A percentile compares a stretch with the other conserved stretches of the same genome.
phyloP scores from a whole-genome alignment of 331 rosid genomes.

The Quercus tomentella region DNA sequence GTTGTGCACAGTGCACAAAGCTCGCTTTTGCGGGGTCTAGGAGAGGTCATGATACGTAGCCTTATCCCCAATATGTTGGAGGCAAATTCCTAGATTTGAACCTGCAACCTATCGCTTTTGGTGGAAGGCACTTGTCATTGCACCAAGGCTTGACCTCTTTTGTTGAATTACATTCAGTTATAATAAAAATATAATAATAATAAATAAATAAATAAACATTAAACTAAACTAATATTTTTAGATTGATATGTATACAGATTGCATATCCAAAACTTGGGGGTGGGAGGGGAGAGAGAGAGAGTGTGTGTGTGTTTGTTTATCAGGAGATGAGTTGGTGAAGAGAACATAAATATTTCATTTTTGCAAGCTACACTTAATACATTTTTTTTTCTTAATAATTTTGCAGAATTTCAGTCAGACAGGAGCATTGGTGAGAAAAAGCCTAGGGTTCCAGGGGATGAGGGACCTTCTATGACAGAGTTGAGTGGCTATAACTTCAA shows the following conservation, averaged over 20 bases:
- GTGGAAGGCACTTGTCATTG: too few relatives aligned
- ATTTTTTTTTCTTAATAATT: constrained; percentile 1
- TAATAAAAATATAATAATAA: neutral
- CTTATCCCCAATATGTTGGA: too few relatives aligned
- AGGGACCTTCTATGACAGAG: constrained; percentile 58
- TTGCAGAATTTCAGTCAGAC: constrained; percentile 53
- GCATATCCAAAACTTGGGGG: neutral
- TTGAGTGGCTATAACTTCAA: constrained; percentile 77
- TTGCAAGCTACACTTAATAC: neutral
- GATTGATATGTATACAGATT: neutral
- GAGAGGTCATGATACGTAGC: too few relatives aligned
- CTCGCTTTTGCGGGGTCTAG: too few relatives aligned
- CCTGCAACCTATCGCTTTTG: too few relatives aligned
- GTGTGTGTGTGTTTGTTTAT: neutral
- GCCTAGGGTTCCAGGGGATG: constrained; percentile 57
- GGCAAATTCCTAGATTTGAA: too few relatives aligned
- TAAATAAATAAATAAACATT: neutral
- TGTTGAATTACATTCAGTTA: neutral
- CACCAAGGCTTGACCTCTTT: neutral
- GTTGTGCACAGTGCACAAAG: too few relatives aligned
- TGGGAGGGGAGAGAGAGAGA: neutral
- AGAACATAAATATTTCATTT: neutral
- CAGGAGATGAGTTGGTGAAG: neutral
- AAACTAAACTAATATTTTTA: neutral
- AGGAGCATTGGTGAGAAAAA: constrained; percentile 79